Evolutionary conservation across 2,329 filamentous ascomycete species (phyloP), one percentile per base, ranked within the genome.

Genomic region (Fusarium anthophilum): DNA sequence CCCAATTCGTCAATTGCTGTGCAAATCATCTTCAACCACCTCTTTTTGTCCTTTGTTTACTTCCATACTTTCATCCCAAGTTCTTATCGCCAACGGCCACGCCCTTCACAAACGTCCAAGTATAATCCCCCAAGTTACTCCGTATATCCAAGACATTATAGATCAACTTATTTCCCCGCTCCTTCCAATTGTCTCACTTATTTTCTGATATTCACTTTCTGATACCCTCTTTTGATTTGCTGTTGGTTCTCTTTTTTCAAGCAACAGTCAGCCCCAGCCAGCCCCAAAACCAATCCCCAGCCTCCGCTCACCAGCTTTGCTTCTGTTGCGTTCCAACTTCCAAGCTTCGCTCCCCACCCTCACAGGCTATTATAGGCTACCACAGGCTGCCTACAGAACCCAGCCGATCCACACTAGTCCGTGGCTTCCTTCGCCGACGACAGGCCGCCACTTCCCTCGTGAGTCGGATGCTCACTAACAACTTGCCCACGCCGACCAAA

Each of bases 291-390:
- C 28, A 67, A 38, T 26, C 60, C 69, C 72, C 72, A 63, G 62
- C 69, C 69, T 70, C 69, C 71, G 53, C 70, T 53, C 45, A 37
- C 47, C 60, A 58, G 63, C 62, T 73, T 55, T 62, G 61, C 72
- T 69, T 51, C 72, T 74, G 58, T 63, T 72, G 44, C 71, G 72
- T 73, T 75, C 72, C 72, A 75, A 69, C 69, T 75, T 73, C 72
- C 72, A 75, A 69, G 61, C 70, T 73, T 63, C 55, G 39, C 57
- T 47, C 35, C 45, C 58, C 48, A 51, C 30, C 70, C 70, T 55
- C 62, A 58, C 30, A 51, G 32, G 43, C 56, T 18, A 37, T 53
- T 37, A 53, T 26, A 55, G 51, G 38, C 37, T 28, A 55, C 37
- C 51, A 55, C 51, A 43, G 35, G 51, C 51, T 55, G 51, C 51